These are phyloP conservation scores for Elaeis guineensis DNA, from an alignment of 176 grass and related monocot species.

Conservation along the genomic window DNA sequence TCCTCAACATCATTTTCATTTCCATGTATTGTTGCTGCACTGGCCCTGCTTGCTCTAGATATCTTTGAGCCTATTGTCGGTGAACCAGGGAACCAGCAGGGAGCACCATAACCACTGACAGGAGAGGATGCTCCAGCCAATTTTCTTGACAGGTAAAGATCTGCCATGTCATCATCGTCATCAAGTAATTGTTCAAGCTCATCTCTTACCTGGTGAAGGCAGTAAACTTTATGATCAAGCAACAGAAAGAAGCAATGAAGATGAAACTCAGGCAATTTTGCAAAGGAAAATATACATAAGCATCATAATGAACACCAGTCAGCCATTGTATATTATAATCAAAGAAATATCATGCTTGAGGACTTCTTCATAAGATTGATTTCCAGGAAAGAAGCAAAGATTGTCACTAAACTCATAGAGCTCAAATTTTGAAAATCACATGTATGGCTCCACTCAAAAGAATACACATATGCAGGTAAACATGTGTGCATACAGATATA, in stretches of 20 bases:
- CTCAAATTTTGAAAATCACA: too few species aligned
- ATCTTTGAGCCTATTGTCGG: slow-evolving; percentile 95
- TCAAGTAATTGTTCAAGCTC: slow-evolving; percentile 99
- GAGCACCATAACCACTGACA: slow-evolving; percentile 66
- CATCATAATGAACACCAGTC: too few species aligned
- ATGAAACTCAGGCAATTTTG: slow-evolving; percentile 2
- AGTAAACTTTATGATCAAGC: slow-evolving; percentile 17
- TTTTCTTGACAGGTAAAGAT: slow-evolving; percentile 99
- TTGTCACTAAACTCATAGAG: too few species aligned
- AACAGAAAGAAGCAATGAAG: slow-evolving; percentile 3
- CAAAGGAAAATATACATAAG: neutral
- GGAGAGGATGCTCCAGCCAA: slow-evolving; percentile 73
- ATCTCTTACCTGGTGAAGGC: slow-evolving; percentile 75
- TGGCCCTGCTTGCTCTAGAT: slow-evolving; percentile 90
- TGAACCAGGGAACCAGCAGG: slow-evolving; percentile 74
- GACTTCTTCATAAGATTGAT: too few species aligned
- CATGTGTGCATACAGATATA: too few species aligned
- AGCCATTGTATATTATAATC: too few species aligned
- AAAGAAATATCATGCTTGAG: too few species aligned
- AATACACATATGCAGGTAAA: too few species aligned
- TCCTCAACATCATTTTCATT: slow-evolving; percentile 99
- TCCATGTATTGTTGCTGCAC: slow-evolving; percentile 83
- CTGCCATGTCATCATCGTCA: slow-evolving; percentile 98
- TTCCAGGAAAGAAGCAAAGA: too few species aligned
- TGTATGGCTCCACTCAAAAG: too few species aligned